Conservation (phyloP, 2,329 filamentous ascomycete species). For the Amylocarpus encephaloides region DNA sequence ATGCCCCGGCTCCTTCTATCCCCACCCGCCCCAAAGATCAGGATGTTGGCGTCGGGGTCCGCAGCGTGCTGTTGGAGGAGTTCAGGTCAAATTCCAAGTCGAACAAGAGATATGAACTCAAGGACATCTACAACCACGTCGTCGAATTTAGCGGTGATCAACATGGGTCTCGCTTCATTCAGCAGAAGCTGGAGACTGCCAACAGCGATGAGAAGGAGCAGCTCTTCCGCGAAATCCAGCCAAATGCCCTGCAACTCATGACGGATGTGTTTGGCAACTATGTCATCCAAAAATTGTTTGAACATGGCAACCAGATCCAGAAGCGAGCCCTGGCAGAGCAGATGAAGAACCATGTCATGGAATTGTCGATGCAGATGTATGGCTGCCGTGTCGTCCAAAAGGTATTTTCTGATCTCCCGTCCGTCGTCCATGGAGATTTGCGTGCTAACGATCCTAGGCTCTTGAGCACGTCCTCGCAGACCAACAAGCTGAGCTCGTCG, state of each 20-base stretch:
- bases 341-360: conserved; percentile 80
- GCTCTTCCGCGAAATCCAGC: conserved; percentile 79
- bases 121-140: conserved; percentile 80
- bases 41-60: conserved; percentile 43
- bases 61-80: conserved; percentile 71
- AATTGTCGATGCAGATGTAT: conserved; percentile 82
- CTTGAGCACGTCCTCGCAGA: conserved; percentile 87
- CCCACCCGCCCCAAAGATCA: conserved; percentile 31
- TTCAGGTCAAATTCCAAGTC: conserved; percentile 71
- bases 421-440: neutral
- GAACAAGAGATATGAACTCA: conserved; percentile 71
- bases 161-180: conserved; percentile 91
- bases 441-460: conserved; percentile 46
- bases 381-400: conserved; percentile 95
- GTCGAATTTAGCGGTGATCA: conserved; percentile 96
- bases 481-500: conserved; percentile 77
- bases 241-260: conserved; percentile 83
- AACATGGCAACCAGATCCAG: conserved; percentile 89
- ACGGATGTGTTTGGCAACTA: conserved; percentile 97
- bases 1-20: conserved; percentile 19
- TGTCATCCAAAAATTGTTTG: conserved; percentile 95
- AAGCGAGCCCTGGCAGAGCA: conserved; percentile 79
- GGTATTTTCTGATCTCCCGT: conserved; percentile 50
- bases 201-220: conserved; percentile 95
- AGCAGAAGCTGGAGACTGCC: conserved; percentile 82